These are phyloP conservation scores for Suhomyces wounanorum DNA, from an alignment of 1,139 yeast genomes.

Conservation along the genomic window DNA sequence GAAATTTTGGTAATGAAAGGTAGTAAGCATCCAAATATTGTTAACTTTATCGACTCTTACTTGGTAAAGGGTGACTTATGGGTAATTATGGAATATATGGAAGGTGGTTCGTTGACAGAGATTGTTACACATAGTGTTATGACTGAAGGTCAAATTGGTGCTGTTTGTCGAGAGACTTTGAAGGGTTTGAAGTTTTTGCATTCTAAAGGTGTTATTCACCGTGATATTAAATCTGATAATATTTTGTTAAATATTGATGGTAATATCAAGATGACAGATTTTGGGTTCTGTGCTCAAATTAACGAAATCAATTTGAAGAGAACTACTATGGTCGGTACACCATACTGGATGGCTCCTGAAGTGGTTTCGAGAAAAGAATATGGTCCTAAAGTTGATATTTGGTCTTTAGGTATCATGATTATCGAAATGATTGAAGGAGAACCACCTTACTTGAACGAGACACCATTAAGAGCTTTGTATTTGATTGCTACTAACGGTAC, in stretches of 20 bases:
- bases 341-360: conserved; percentile 99
- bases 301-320: conserved; percentile 83
- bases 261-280: conserved; percentile 85
- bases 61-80: conserved; percentile 75
- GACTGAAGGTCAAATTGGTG: conserved; percentile 98
- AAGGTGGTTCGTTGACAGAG: conserved; percentile 94
- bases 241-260: conserved; percentile 81
- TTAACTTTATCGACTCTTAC: conserved; percentile 86
- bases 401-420: conserved; percentile 97
- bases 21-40: conserved; percentile 86
- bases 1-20: conserved; percentile 96
- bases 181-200: conserved; percentile 86
- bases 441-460: conserved; percentile 95
- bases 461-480: conserved; percentile 89
- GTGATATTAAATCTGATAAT: conserved; percentile 95
- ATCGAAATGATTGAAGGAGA: conserved; percentile 99
- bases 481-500: conserved; percentile 96
- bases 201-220: conserved; percentile 90
- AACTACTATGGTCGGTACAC: conserved; percentile 99
- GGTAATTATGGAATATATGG: conserved; percentile 99
- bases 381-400: conserved; percentile 95
- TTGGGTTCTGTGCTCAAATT: conserved; percentile 94
- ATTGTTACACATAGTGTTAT: conserved; percentile 93
- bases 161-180: conserved; percentile 89
- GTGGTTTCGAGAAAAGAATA: conserved; percentile 92